A percentile compares a stretch with the other conserved stretches of the same genome.
phyloP scores from a whole-genome alignment of 2,329 filamentous ascomycete species.

The Cercospora sp. region DNA sequence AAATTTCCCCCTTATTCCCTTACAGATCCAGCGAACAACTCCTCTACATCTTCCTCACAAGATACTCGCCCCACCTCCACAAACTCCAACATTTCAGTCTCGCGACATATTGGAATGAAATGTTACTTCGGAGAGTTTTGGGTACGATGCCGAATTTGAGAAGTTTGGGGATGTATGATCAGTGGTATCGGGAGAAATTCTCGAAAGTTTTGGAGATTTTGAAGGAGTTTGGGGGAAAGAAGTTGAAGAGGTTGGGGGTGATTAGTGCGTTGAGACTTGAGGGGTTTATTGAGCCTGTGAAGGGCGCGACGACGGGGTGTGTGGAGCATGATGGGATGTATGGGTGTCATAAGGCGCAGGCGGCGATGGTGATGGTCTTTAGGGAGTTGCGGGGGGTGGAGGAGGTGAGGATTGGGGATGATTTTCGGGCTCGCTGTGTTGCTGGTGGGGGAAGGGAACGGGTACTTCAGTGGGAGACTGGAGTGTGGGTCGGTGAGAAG shows the following conservation, averaged over 20 bases:
- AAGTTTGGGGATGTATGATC: neutral
- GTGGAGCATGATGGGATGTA: neutral
- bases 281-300: neutral
- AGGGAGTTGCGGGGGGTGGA: neutral
- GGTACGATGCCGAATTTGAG: neutral
- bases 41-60: neutral
- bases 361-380: neutral
- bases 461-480: neutral
- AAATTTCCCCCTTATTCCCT: neutral
- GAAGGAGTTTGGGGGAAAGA: neutral
- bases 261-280: neutral
- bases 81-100: neutral
- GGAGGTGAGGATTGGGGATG: neutral
- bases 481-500: neutral
- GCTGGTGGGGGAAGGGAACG: neutral
- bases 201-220: neutral
- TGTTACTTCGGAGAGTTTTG: neutral
- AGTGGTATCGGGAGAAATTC: neutral
- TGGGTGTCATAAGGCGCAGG: neutral
- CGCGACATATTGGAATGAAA: neutral
- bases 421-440: neutral
- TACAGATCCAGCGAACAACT: neutral
- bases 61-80: neutral
- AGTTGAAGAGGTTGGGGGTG: neutral
- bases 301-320: neutral